phyloP scores from a whole-genome alignment of 495 filamentous ascomycete species.

The Copromyces sp. region DNA sequence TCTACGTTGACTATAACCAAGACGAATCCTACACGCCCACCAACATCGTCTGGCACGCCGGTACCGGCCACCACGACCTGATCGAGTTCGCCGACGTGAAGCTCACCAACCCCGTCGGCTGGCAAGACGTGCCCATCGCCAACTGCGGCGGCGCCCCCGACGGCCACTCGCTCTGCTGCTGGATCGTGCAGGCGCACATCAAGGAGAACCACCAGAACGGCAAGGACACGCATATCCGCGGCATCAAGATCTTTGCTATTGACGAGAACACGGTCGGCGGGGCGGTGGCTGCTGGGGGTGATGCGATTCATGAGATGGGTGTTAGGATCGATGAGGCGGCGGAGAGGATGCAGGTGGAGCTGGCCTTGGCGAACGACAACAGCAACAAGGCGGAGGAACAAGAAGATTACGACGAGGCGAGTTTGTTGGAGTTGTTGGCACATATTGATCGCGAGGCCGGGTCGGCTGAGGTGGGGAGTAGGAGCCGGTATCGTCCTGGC shows the following conservation, averaged over 20 bases:
- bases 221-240: slow-evolving; percentile 94
- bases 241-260: slow-evolving; percentile 78
- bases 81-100: slow-evolving; percentile 71
- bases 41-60: slow-evolving; percentile 73
- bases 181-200: slow-evolving; percentile 76
- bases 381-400: neutral
- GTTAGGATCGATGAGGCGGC: slow-evolving; percentile 16
- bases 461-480: neutral
- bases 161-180: slow-evolving; percentile 67
- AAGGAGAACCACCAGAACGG: slow-evolving; percentile 98
- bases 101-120: slow-evolving; percentile 72
- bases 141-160: slow-evolving; percentile 53
- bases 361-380: slow-evolving; percentile 6
- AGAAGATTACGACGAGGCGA: slow-evolving; percentile 15
- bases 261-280: slow-evolving; percentile 39
- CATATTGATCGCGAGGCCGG: slow-evolving; percentile 7
- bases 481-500: slow-evolving; percentile 5
- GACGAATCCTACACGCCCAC: slow-evolving; percentile 98
- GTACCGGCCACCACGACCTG: slow-evolving; percentile 78
- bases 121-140: slow-evolving; percentile 73
- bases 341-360: slow-evolving; percentile 3
- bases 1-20: slow-evolving; percentile 81
- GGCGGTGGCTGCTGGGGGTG: neutral
- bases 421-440: slow-evolving; percentile 20
- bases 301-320: slow-evolving; percentile 2